These are phyloP conservation scores for Paraconiothyrium sp. DNA, from an alignment of 2,329 filamentous ascomycete species.

Conservation along the genomic window DNA sequence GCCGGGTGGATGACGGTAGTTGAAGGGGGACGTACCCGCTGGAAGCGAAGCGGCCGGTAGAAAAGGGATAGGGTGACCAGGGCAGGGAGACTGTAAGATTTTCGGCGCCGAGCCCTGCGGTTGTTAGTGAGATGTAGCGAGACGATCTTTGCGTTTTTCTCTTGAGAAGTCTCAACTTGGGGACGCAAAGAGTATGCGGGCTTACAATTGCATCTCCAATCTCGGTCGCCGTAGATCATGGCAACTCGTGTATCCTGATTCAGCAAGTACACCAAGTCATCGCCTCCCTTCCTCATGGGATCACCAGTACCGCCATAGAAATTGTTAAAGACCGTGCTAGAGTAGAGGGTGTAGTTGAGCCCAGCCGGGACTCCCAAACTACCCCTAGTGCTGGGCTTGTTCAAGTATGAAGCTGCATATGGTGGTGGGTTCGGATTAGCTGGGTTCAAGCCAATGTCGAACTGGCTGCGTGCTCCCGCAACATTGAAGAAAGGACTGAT, in stretches of 20 bases:
- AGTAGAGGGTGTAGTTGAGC: constrained; percentile 60
- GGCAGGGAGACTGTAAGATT: constrained; percentile 63
- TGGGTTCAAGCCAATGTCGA: constrained; percentile 49
- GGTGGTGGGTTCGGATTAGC: constrained; percentile 37
- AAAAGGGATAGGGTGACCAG: background rate
- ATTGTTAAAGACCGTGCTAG: constrained; percentile 1
- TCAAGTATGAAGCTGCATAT: constrained; percentile 63
- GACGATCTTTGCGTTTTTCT: too few species aligned
- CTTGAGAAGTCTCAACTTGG: too few species aligned
- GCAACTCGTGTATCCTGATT: constrained; percentile 44
- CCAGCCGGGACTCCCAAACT: constrained; percentile 62
- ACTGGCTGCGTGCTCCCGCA: constrained; percentile 26
- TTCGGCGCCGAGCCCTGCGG: constrained; percentile 68
- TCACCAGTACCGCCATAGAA: constrained; percentile 14
- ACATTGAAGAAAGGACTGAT: constrained; percentile 51
- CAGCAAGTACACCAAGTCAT: constrained; percentile 59
- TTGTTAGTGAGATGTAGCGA: too few species aligned
- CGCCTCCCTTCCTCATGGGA: constrained; percentile 30
- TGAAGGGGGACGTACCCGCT: constrained; percentile 52
- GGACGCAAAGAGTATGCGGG: background rate
- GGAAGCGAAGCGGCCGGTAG: background rate
- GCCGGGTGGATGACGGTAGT: constrained; percentile 29
- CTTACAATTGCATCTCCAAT: constrained; percentile 61
- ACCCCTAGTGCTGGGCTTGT: constrained; percentile 61
- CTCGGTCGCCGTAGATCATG: constrained; percentile 32